Percentiles rank a stretch among this genome's conserved stretches.
Conservation (phyloP, 495 filamentous ascomycete species). For the Aspergillus conjunctus region DNA sequence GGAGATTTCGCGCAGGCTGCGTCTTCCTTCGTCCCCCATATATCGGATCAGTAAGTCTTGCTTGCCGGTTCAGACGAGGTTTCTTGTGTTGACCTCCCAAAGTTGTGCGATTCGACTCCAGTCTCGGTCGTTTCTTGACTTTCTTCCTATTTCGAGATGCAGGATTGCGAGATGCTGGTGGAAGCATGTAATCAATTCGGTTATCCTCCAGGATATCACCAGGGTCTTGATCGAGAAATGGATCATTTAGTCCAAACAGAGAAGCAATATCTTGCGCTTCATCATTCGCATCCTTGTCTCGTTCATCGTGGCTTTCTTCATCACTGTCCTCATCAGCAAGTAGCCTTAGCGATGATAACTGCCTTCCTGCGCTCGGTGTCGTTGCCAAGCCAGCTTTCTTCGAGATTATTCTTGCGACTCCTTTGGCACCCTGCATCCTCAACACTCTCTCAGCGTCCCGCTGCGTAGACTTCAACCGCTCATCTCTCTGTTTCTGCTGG, state of each 20-base stretch:
- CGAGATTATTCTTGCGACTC: conserved; percentile 47
- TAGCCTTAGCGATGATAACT: conserved; percentile 36
- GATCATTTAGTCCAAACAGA: conserved; percentile 27
- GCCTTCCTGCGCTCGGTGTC: conserved; percentile 17
- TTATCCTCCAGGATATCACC: conserved; percentile 58
- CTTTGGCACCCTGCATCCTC: conserved; percentile 37
- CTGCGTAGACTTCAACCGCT: conserved; percentile 33
- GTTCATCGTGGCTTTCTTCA: conserved; percentile 51
- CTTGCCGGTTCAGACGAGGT: conserved; percentile 35
- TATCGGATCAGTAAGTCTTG: conserved; percentile 36
- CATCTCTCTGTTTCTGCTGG: conserved; percentile 41
- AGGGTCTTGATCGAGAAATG: conserved; percentile 29
- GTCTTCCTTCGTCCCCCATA: conserved; percentile 36
- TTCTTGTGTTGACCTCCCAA: conserved; percentile 30
- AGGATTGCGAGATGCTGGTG: conserved; percentile 35
- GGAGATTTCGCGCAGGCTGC: conserved; percentile 34
- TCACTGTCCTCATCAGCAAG: conserved; percentile 54
- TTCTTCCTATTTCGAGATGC: conserved; percentile 28
- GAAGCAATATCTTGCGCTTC: conserved; percentile 12
- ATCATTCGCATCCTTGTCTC: conserved; percentile 20
- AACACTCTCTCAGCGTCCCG: conserved; percentile 24
- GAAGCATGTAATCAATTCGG: conserved; percentile 59
- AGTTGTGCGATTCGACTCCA: conserved; percentile 18
- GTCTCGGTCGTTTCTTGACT: conserved; percentile 46
- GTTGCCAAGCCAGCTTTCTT: conserved; percentile 29